Evolutionary conservation across 2,329 filamentous ascomycete species (phyloP), one percentile per base, ranked within the genome.

Genomic region (Calonectria hawksworthii): DNA sequence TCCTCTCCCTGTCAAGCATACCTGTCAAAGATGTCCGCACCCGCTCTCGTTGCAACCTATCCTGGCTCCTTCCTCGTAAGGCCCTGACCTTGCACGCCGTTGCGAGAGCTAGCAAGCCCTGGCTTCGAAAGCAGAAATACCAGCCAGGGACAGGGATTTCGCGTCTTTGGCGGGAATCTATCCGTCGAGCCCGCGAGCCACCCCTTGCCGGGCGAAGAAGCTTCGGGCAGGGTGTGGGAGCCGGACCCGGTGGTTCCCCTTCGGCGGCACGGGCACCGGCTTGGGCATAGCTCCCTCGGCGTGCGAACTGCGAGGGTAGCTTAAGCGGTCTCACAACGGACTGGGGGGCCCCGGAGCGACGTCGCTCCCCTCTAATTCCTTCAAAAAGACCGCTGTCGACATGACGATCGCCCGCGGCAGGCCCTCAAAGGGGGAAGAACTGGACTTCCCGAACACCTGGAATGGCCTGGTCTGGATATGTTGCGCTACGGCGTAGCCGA

Each of bases 331-430:
- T 68, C 72, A 61, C 67, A 73, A 67, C 56, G 47, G 75, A 77
- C 78, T n/a, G 75, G 76, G 79, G 77, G 70, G 69, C 56, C 56
- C 34, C 34, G 63, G 30, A 23, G 41, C 52, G 36, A 74, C 21
- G 52, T 41, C 44, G 61, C 54, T 63, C 65, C 41, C 68, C 68
- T 76, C 47, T 30, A 65, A 67, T 70, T 56, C 34, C 75, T 68
- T 64, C 44, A 47, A 47, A 47, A 75, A 52, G 66, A 67, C 54
- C 61, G 68, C 56, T 69, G 72, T 68, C 65, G 73, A 81, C 73
- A 80, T 80, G 76, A 79, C 64, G 79, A 81, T 81, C 79, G 76
- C 30, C 77, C 64, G 71, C 44, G 14, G 54, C 67, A 69, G 73
- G 69, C 23, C 63, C 77, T 81, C 71, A 50, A 80, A 78, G 70